Evolutionary conservation across 257 asterid species (phyloP).

Genomic region (Ballota nigra): DNA sequence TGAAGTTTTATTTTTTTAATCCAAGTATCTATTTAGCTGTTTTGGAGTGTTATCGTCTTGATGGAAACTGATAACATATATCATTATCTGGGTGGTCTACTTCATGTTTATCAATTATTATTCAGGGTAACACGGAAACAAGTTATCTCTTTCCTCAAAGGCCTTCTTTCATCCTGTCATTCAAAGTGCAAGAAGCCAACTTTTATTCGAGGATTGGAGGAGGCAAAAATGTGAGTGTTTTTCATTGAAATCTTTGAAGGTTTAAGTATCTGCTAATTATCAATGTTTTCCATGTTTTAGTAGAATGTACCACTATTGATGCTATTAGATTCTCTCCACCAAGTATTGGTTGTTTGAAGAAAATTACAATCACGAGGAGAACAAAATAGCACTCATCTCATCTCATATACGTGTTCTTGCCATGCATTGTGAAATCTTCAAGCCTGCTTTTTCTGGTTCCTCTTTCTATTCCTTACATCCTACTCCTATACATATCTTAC

Average conservation of each 20-base stretch:
- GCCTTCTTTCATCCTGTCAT: conserved; percentile 83
- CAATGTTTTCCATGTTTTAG: conserved; percentile 3
- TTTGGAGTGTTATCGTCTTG: conserved; percentile 11
- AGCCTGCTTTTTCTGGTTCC: conserved; percentile 8
- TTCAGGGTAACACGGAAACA: conserved; percentile 79
- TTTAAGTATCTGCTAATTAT: conserved; percentile 16
- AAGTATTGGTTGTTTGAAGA: background rate
- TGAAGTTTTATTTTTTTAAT: background rate
- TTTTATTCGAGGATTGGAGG: conserved; percentile 74
- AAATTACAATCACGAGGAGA: conserved; percentile 8
- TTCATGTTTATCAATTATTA: conserved; percentile 21
- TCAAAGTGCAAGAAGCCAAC: conserved; percentile 85
- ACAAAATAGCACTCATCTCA: conserved; percentile 1
- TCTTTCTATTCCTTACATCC: background rate
- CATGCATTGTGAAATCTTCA: conserved; percentile 14
- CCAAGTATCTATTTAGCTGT: conserved; percentile 18
- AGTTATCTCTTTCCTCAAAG: conserved; percentile 78
- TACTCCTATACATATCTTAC: background rate
- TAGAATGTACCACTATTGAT: conserved; percentile 8
- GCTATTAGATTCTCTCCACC: conserved; percentile 15
- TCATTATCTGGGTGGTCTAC: conserved; percentile 25
- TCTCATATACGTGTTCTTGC: conserved; percentile 12
- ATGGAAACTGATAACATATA: conserved; percentile 11
- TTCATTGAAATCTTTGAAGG: conserved; percentile 7
- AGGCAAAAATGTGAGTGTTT: conserved; percentile 82